Base-by-base conservation (phyloP, 441 rosid species). In the Populus tomentosa region DNA sequence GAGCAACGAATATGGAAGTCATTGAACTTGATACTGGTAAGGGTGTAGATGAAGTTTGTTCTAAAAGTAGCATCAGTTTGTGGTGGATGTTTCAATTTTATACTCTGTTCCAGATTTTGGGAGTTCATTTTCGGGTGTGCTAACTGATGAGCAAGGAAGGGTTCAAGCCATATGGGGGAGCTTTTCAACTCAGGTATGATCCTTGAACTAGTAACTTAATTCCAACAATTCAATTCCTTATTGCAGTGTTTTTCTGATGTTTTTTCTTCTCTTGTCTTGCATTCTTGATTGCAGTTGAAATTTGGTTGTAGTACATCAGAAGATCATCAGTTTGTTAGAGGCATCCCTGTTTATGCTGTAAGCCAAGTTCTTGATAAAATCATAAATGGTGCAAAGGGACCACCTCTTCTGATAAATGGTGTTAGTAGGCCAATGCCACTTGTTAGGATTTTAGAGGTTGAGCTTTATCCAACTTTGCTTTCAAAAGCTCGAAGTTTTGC, bases 81-180 rank as follows among this genome's bases (percentile, higher is more conserved):
- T 59, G 56, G 71, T 73, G 73, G 69, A 62, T 81, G 53, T 72
- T 76, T 76, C 6, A 77, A 50, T 68, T 24, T 20, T 67, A 33
- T 81, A 50, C 62, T 63, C 42, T 78, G 66, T 84, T 82, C 78
- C 92, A 94, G 98, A 92, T 89, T 94, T 94, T 90, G 99, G 98
- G 71, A 89, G 92, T 88, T 74, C 97, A 64, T 93, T 94, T 82
- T 90, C 98, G 32, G 99, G 99, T 42, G 98, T 93, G 74, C 87
- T 96, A 77, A 85, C 94, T 75, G 93, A 93, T 88, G 95, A 91
- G 89, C 92, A 59, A 13, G 99, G 98, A 84, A 87, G 90, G 85
- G 95, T 96, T 78, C 93, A 90, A 82, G 99, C 99, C 78, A 82
- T 96, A 62, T 96, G 99, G 99, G 99, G 90, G 82, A 89, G 98